Conservation (phyloP, 2,329 filamentous ascomycete species). For the Domatiomyces catenatus region DNA sequence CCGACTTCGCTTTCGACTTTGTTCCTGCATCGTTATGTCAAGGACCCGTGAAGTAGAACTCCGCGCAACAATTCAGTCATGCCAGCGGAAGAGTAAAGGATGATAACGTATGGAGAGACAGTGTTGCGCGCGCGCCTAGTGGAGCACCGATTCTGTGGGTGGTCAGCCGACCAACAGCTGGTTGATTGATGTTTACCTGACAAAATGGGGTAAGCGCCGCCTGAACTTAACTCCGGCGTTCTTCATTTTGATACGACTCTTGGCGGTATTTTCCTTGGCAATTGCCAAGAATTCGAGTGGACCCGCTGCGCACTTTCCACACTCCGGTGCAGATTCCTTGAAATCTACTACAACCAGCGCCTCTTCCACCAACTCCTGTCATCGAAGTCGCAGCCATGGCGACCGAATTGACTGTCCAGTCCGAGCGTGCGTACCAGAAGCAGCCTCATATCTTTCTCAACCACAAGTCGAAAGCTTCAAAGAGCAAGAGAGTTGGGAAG, state of each 20-base stretch:
- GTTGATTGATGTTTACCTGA: neutral
- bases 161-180: neutral
- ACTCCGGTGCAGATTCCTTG: conserved; percentile 3
- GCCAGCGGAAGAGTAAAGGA: neutral
- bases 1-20: neutral
- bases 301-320: neutral
- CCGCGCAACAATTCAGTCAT: neutral
- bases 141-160: neutral
- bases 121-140: neutral
- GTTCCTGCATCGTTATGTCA: neutral
- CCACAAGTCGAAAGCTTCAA: conserved; percentile 80
- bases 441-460: conserved; percentile 99
- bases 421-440: conserved; percentile 99
- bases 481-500: conserved; percentile 69
- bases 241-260: neutral
- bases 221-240: neutral
- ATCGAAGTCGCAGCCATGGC: conserved; percentile 56
- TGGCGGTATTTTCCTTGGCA: neutral
- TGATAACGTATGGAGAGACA: neutral
- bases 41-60: neutral
- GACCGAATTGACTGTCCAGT: conserved; percentile 98
- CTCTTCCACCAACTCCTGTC: conserved; percentile 17
- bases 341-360: conserved; percentile 12
- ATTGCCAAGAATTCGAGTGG: neutral
- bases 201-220: neutral